phyloP scores from a whole-genome alignment of 768 basidiomycete species.

The Cystobasidium ongulense region DNA sequence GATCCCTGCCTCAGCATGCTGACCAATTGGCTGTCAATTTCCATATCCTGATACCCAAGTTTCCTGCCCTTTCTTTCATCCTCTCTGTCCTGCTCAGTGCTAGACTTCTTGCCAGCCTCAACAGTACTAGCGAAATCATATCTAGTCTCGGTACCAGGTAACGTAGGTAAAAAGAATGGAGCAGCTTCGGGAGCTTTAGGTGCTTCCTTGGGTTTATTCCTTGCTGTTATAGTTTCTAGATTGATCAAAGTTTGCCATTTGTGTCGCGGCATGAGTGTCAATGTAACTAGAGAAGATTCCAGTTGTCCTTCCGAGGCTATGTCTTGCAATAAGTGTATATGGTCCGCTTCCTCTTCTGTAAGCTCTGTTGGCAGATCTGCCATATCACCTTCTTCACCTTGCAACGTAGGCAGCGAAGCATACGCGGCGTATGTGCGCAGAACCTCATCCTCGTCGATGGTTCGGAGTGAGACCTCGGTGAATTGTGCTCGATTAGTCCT shows the following conservation, averaged over 20 bases:
- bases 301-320: slow-evolving; percentile 63
- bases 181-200: slow-evolving; percentile 91
- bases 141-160: slow-evolving; percentile 75
- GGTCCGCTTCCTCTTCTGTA: slow-evolving; percentile 38
- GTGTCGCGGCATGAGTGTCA: slow-evolving; percentile 82
- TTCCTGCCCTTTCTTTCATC: slow-evolving; percentile 50
- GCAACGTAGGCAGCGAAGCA: slow-evolving; percentile 69
- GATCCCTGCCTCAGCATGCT: slow-evolving; percentile 52
- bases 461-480: slow-evolving; percentile 68
- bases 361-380: slow-evolving; percentile 8
- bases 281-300: slow-evolving; percentile 79
- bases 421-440: slow-evolving; percentile 48
- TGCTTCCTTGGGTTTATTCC: slow-evolving; percentile 92
- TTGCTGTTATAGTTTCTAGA: slow-evolving; percentile 88
- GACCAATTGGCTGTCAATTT: slow-evolving; percentile 63
- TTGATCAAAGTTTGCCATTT: slow-evolving; percentile 97
- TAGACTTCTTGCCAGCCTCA: slow-evolving; percentile 39
- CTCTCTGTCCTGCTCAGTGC: slow-evolving; percentile 46
- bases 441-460: slow-evolving; percentile 63
- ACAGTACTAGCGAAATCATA: slow-evolving; percentile 55
- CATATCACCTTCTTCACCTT: slow-evolving; percentile 66
- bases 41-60: slow-evolving; percentile 52
- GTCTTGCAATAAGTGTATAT: slow-evolving; percentile 56
- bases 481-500: slow-evolving; percentile 97
- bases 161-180: slow-evolving; percentile 91